Evolutionary conservation across 345 rosid species (phyloP), one percentile per base, ranked within the genome.

Genomic region (Acer saccharum): DNA sequence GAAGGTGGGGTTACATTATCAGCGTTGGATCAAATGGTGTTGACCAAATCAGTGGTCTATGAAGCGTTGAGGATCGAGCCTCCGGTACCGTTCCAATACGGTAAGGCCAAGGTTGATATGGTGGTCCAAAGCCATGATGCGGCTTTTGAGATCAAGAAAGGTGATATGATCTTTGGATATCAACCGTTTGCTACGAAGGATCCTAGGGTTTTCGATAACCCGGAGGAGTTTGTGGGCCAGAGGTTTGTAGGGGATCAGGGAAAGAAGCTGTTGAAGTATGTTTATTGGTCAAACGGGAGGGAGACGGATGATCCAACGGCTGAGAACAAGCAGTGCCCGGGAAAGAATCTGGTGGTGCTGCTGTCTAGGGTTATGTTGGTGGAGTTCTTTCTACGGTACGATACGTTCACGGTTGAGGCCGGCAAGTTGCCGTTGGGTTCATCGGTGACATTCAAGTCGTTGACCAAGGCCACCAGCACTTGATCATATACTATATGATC

Each of bases 331-430:
- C 89, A 85, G 65, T 90, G 91, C 46, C 86, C 87, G 0, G 90
- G 81, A 23, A 88, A 88, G 82, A 81, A 88, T 73, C 78, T 88
- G 68, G 91, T 88, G 83, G 54, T 88, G n/a, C 81, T 88, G 29
- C 5, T 81, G 8, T 65, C 76, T 20, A 86, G 88, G 46, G 32
- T 87, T 0, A 3, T 85, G 32, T 1, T 90, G 81, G 93, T 78
- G 80, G 89, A 90, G 73, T n/a, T 90, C 44, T 87, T 89, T 76
- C 80, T 86, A 2, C 83, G 87, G 13, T 89, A 89, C 64, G 93
- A 89, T 25, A 81, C 89, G 44, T 88, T 88, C 14, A 76, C 74
- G 1, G 69, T 81, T 6, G 84, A 88, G 44, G 75, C 60, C 0
- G 67, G 66, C 8, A 3, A 43, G 13, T 46, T 72, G n/a, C 13